phyloP scores from a whole-genome alignment of 2,329 filamentous ascomycete genomes.

The Nannizziopsis barbatae region DNA sequence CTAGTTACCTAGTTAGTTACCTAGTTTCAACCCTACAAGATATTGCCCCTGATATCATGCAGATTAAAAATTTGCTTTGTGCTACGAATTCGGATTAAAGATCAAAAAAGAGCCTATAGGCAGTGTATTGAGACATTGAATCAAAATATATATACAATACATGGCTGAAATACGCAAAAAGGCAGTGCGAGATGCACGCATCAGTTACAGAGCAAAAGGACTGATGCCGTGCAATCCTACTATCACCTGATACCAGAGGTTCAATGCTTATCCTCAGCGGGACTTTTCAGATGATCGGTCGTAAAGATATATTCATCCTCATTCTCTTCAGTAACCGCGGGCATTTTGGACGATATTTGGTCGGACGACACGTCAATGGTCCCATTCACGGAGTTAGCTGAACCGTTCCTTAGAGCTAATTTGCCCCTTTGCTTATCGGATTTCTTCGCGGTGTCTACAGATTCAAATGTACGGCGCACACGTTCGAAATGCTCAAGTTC shows the following conservation, averaged over 20 bases:
- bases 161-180: too few relatives aligned
- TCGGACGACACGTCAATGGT: not conserved
- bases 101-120: too few relatives aligned
- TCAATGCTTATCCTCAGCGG: not conserved
- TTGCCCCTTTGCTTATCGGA: conserved; percentile 18
- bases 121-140: too few relatives aligned
- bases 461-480: conserved; percentile 72
- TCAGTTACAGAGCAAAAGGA: too few relatives aligned
- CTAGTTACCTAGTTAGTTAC: too few relatives aligned
- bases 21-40: too few relatives aligned
- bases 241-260: not conserved
- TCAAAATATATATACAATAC: too few relatives aligned
- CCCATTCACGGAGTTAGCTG: conserved; percentile 29
- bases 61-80: too few relatives aligned
- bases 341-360: conserved; percentile 10
- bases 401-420: conserved; percentile 9
- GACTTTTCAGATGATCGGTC: conserved; percentile 27
- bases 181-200: too few relatives aligned
- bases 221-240: too few relatives aligned
- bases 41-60: too few relatives aligned
- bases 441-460: conserved; percentile 39
- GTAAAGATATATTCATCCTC: conserved; percentile 32
- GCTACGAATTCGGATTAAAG: too few relatives aligned
- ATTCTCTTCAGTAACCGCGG: conserved; percentile 17
- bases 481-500: conserved; percentile 84